A percentile compares a stretch with the other conserved stretches of the same genome.
Conservation (phyloP, 176 grass and related monocot species). For the Juncus inflexus region DNA sequence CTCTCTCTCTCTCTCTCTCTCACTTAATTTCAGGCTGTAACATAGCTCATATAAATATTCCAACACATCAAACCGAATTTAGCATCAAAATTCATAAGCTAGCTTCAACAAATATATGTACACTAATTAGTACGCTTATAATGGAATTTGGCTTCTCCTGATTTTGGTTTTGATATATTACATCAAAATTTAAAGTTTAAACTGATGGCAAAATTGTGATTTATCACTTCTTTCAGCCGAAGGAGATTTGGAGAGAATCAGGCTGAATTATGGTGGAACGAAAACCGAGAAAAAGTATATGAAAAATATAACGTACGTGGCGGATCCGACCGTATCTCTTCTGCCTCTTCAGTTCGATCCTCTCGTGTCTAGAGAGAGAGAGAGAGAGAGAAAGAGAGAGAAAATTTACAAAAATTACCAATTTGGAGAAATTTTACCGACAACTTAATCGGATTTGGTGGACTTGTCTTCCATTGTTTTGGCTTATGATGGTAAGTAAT, state of each 20-base stretch:
- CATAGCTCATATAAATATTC: not conserved
- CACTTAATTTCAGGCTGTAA: not conserved
- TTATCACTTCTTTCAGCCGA: slow-evolving; percentile 33
- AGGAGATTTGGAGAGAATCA: slow-evolving; percentile 93
- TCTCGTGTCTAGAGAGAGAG: slow-evolving; percentile 20
- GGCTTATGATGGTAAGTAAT: too few relatives aligned
- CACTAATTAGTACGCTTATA: not conserved
- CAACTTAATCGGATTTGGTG: too few relatives aligned
- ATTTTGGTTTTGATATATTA: not conserved
- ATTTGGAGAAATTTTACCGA: too few relatives aligned
- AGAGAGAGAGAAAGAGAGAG: too few relatives aligned
- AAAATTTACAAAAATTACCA: too few relatives aligned
- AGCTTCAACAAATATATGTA: not conserved
- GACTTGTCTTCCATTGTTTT: too few relatives aligned
- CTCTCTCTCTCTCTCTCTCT: not conserved
- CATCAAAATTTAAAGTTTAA: not conserved
- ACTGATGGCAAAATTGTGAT: not conserved
- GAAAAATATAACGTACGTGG: slow-evolving; percentile 78
- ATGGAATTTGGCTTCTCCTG: not conserved
- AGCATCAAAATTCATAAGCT: not conserved
- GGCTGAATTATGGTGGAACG: slow-evolving; percentile 93
- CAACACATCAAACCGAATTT: not conserved
- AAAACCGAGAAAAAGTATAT: slow-evolving; percentile 84
- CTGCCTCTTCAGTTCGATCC: slow-evolving; percentile 62
- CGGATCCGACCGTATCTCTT: slow-evolving; percentile 64